Evolutionary conservation across 345 rosid species (phyloP), one percentile per base, ranked within the genome.

Genomic region (Sisymbrium altissimum): DNA sequence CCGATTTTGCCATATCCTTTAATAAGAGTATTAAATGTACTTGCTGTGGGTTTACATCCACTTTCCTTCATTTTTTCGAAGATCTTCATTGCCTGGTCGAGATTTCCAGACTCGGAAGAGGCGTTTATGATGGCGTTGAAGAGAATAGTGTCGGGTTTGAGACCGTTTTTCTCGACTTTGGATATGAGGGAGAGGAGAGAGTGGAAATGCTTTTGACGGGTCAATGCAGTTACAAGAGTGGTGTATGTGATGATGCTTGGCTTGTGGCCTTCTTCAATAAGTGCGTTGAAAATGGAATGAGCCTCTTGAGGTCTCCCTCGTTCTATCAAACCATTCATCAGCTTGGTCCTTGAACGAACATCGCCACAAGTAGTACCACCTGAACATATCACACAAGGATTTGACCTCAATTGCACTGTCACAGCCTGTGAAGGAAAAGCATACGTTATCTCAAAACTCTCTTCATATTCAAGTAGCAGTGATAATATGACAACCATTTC

Each of bases 111-210:
- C 76, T 94, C 97, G 23, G 93, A 86, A 27, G 88, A 85, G n/a
- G 93, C 93, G 70, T 91, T 94, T 73, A 94, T 94, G 79, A 89
- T 85, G 50, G 97, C 87, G 61, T 94, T 91, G 87, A 88, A 94
- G 81, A 94, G 89, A 66, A 94, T 89, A 13, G 96, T 80, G 78
- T 94, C 97, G 0, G 96, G 97, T 81, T 87, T 84, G 75, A 85
- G 70, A 11, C 95, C 95, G 14, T 81, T 81, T 72, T 84, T 83
- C 83, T 94, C 97, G 75, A 94, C 80, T 82, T 85, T 71, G 60
- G 86, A 81, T 69, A 87, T 72, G 44, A 91, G 91, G 3, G 82
- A 70, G 25, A 82, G 67, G 71, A 94, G 89, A 71, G 91, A 86
- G 71, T 84, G 71, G 56, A 79, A 94, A 32, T 72, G 86, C 76